These are phyloP conservation scores for Nitzschia sp. DNA, from an alignment of 108 stramenopile species.

Conservation along the genomic window DNA sequence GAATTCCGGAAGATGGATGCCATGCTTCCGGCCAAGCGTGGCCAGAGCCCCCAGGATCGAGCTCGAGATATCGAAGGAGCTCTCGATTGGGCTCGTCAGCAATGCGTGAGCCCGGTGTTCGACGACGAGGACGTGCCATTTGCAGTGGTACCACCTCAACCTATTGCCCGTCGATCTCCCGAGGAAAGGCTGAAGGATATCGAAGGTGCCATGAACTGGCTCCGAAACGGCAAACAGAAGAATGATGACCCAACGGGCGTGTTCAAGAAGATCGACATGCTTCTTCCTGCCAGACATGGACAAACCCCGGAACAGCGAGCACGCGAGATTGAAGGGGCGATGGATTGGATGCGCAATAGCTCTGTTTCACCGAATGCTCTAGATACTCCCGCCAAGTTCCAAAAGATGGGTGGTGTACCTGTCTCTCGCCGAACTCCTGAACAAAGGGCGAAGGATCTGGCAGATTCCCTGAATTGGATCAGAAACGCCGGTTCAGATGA, in stretches of 20 bases:
- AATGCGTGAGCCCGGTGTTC: constrained; percentile 18
- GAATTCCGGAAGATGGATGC: constrained; percentile 19
- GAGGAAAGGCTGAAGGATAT: constrained; percentile 7
- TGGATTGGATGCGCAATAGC: constrained; percentile 35
- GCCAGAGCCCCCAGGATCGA: constrained; percentile 9
- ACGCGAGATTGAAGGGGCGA: constrained; percentile 23
- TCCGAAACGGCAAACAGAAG: constrained; percentile 8
- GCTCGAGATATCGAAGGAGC: constrained; percentile 37
- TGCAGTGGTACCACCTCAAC: constrained; percentile 7
- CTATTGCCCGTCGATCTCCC: constrained; percentile 15
- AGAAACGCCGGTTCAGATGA: constrained; percentile 18
- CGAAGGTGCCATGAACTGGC: constrained; percentile 23
- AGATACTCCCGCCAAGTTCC: background rate
- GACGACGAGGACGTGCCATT: background rate
- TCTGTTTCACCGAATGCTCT: background rate
- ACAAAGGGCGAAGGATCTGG: constrained; percentile 35
- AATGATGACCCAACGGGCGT: constrained; percentile 12
- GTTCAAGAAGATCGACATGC: constrained; percentile 14
- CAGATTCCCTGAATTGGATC: constrained; percentile 8
- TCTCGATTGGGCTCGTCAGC: constrained; percentile 27
- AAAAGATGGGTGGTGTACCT: constrained; percentile 9
- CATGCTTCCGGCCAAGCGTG: constrained; percentile 1
- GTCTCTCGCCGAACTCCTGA: constrained; percentile 7
- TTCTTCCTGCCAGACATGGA: constrained; percentile 9
- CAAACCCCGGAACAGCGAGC: constrained; percentile 21